phyloP scores from a whole-genome alignment of 1,284 basidiomycete species.

The Puccinia polysora region DNA sequence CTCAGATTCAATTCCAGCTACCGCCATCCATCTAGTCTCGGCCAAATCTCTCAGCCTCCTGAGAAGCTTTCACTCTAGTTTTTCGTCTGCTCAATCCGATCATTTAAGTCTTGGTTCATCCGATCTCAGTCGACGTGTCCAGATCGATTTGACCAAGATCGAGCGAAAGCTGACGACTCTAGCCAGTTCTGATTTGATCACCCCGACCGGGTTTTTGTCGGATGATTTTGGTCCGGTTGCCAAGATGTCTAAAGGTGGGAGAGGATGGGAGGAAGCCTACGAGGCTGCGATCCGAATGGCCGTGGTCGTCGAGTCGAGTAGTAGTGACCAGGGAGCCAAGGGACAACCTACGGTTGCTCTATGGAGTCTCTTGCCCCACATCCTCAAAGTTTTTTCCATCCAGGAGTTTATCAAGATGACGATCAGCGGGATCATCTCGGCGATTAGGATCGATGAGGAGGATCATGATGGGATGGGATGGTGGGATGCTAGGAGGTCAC shows the following conservation, averaged over 20 bases:
- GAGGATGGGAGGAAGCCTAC: slow-evolving; percentile 10
- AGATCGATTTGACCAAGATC: slow-evolving; percentile 10
- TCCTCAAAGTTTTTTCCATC: not conserved
- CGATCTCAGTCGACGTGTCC: slow-evolving; percentile 11
- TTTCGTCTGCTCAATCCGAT: not conserved
- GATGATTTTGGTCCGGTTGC: not conserved
- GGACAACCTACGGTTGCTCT: slow-evolving; percentile 25
- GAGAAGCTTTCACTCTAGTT: slow-evolving; percentile 14
- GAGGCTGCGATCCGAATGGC: slow-evolving; percentile 1
- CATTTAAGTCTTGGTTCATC: not conserved
- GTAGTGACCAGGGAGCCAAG: not conserved
- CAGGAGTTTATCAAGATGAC: slow-evolving; percentile 18
- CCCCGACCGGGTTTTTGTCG: slow-evolving; percentile 23
- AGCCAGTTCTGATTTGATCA: not conserved
- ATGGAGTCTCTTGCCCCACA: slow-evolving; percentile 26
- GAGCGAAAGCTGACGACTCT: slow-evolving; percentile 11
- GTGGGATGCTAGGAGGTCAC: not conserved
- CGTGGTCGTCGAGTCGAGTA: not conserved
- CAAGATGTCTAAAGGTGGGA: not conserved
- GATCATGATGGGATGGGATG: not conserved
- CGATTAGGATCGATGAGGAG: not conserved
- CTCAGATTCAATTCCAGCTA: slow-evolving; percentile 30
- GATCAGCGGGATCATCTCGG: not conserved
- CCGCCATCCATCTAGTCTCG: slow-evolving; percentile 18
- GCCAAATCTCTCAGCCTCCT: slow-evolving; percentile 26